Evolutionary conservation across 371 early-diverging fungal genomes (phyloP).

Genomic region (Mortierella sp.): DNA sequence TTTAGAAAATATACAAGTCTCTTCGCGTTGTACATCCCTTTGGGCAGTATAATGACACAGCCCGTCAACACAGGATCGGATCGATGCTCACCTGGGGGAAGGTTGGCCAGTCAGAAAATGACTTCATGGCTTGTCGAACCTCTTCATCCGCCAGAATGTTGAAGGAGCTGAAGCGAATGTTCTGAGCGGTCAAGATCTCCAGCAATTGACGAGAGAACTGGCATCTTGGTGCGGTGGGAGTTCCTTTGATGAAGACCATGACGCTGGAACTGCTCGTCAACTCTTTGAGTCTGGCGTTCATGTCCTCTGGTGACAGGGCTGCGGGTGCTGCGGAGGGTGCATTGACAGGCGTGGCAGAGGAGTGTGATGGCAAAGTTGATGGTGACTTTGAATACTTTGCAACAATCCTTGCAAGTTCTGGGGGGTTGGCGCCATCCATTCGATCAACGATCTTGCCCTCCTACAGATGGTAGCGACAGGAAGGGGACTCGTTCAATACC

Average conservation of each 20-base stretch:
- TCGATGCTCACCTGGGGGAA: conserved; percentile 74
- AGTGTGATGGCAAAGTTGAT: conserved; percentile 11
- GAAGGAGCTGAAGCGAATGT: conserved; percentile 82
- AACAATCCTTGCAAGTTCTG: conserved; percentile 76
- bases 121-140: conserved; percentile 89
- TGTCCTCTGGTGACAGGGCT: conserved; percentile 59
- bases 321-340: conserved; percentile 44
- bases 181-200: conserved; percentile 73
- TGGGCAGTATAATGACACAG: too few relatives aligned
- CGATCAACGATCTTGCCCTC: conserved; percentile 76
- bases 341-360: conserved; percentile 31
- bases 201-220: conserved; percentile 82
- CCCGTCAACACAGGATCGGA: background rate
- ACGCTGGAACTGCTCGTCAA: conserved; percentile 79
- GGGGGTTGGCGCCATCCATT: conserved; percentile 91
- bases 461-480: conserved; percentile 18
- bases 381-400: conserved; percentile 74
- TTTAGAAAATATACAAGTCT: too few relatives aligned
- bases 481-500: background rate
- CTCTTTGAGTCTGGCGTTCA: conserved; percentile 74
- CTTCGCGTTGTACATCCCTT: too few relatives aligned
- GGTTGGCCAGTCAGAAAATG: conserved; percentile 91
- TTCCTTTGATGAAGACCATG: conserved; percentile 96
- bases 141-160: conserved; percentile 92
- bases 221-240: conserved; percentile 78